Evolutionary conservation across 1,139 yeast genomes (phyloP).

Genomic region (Tardiomyces digboiensis): DNA sequence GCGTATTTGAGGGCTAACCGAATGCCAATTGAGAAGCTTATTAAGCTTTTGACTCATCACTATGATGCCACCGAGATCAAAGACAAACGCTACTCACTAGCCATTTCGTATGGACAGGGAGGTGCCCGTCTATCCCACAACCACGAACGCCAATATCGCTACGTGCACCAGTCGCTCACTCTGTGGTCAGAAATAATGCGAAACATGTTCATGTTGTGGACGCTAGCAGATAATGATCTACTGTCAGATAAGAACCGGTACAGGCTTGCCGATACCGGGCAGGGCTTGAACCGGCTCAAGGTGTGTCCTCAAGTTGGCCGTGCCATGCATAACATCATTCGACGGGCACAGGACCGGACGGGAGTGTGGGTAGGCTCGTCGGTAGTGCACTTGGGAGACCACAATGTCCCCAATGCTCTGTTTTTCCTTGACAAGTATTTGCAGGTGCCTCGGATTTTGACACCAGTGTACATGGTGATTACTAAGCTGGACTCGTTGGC

Average conservation of each 20-base stretch:
- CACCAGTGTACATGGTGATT: conserved; percentile 54
- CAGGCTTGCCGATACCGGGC: conserved; percentile 61
- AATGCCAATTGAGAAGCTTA: conserved; percentile 51
- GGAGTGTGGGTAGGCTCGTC: conserved; percentile 69
- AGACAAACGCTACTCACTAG: conserved; percentile 36
- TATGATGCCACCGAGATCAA: conserved; percentile 32
- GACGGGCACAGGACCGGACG: conserved; percentile 49
- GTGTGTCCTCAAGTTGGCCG: conserved; percentile 56
- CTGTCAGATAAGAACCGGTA: conserved; percentile 37
- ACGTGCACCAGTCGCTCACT: conserved; percentile 59
- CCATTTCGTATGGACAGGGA: conserved; percentile 49
- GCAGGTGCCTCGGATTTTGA: conserved; percentile 63
- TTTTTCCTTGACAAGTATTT: conserved; percentile 66
- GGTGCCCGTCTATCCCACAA: conserved; percentile 65
- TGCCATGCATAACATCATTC: conserved; percentile 55
- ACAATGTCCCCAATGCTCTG: conserved; percentile 69
- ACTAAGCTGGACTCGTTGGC: conserved; percentile 41
- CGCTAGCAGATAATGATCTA: conserved; percentile 58
- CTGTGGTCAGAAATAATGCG: conserved; percentile 67
- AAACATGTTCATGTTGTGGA: conserved; percentile 66
- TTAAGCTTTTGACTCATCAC: conserved; percentile 40
- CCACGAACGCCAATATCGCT: conserved; percentile 58
- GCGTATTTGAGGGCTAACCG: conserved; percentile 61
- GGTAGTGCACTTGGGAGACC: conserved; percentile 69
- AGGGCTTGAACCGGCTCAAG: conserved; percentile 64